phyloP scores from a whole-genome alignment of 805 yeast species.

The Yarrowia phangngaensis region DNA sequence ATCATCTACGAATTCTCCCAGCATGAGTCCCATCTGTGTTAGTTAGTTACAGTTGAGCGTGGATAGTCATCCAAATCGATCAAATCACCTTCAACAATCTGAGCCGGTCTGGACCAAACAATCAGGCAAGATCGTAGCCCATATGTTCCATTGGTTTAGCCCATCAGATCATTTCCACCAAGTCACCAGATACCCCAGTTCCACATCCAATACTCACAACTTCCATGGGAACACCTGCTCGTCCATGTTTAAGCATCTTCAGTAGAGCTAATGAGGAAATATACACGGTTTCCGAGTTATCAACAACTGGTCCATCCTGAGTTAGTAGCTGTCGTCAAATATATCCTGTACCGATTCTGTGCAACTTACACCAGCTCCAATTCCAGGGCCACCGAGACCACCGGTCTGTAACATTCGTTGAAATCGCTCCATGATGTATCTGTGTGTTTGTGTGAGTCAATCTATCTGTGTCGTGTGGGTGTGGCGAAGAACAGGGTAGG shows the following conservation, averaged over 20 bases:
- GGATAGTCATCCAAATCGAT: too few species aligned
- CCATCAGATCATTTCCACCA: slow-evolving; percentile 34
- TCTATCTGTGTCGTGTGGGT: slow-evolving; percentile 18
- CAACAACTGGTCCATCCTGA: slow-evolving; percentile 77
- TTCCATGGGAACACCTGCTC: slow-evolving; percentile 72
- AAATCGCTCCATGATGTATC: slow-evolving; percentile 34
- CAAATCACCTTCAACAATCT: too few species aligned
- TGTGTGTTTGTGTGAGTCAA: slow-evolving; percentile 15
- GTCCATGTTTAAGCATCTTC: slow-evolving; percentile 96
- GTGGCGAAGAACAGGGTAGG: slow-evolving; percentile 27
- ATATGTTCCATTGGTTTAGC: too few species aligned
- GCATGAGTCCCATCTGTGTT: slow-evolving; percentile 83
- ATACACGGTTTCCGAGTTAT: slow-evolving; percentile 93
- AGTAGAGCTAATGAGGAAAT: slow-evolving; percentile 91
- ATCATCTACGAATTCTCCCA: slow-evolving; percentile 96
- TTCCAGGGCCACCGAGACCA: slow-evolving; percentile 35
- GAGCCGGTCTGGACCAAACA: too few species aligned
- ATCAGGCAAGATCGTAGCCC: too few species aligned
- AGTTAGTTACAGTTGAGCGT: too few species aligned
- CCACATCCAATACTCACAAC: slow-evolving; percentile 39
- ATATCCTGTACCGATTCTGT: neutral
- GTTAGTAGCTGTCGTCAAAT: slow-evolving; percentile 22
- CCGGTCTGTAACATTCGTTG: slow-evolving; percentile 37
- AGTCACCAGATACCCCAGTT: slow-evolving; percentile 43
- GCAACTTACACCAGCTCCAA: slow-evolving; percentile 30